Evolutionary conservation across 1,284 basidiomycete genomes (phyloP).

Genomic region (Laetiporus sulphureus): DNA sequence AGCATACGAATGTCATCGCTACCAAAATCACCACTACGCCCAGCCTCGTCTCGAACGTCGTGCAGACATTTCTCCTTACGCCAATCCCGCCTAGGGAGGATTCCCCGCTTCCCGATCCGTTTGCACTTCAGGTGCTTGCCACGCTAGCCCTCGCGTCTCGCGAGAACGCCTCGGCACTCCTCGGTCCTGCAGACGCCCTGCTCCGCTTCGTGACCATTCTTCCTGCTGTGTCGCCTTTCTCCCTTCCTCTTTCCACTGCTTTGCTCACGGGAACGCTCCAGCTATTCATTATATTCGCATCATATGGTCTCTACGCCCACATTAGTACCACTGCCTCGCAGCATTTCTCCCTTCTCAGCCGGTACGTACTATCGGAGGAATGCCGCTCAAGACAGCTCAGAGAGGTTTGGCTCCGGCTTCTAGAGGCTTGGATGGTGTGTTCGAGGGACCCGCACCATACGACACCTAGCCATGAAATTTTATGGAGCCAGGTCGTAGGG

Average conservation of each 20-base stretch:
- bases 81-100: slow-evolving; percentile 34
- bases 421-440: slow-evolving; percentile 75
- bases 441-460: slow-evolving; percentile 87
- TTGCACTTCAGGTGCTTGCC: slow-evolving; percentile 54
- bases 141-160: slow-evolving; percentile 63
- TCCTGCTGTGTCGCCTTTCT: slow-evolving; percentile 45
- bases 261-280: slow-evolving; percentile 57
- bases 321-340: slow-evolving; percentile 58
- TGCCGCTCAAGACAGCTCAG: slow-evolving; percentile 32
- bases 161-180: slow-evolving; percentile 53
- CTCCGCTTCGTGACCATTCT: slow-evolving; percentile 70
- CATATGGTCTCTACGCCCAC: slow-evolving; percentile 73
- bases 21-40: slow-evolving; percentile 45
- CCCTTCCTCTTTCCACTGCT: slow-evolving; percentile 34
- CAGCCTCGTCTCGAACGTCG: slow-evolving; percentile 46
- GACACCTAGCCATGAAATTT: slow-evolving; percentile 78
- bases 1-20: slow-evolving; percentile 49
- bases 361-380: slow-evolving; percentile 35
- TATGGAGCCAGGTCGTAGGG: slow-evolving; percentile 81
- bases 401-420: slow-evolving; percentile 44
- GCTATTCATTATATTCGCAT: slow-evolving; percentile 61
- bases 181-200: slow-evolving; percentile 55
- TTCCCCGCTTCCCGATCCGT: slow-evolving; percentile 37
- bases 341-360: slow-evolving; percentile 40
- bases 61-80: slow-evolving; percentile 52